Percentiles rank a stretch among this genome's conserved stretches.
phyloP scores from a whole-genome alignment of 495 filamentous ascomycete genomes.

The Neurospora discreta region DNA sequence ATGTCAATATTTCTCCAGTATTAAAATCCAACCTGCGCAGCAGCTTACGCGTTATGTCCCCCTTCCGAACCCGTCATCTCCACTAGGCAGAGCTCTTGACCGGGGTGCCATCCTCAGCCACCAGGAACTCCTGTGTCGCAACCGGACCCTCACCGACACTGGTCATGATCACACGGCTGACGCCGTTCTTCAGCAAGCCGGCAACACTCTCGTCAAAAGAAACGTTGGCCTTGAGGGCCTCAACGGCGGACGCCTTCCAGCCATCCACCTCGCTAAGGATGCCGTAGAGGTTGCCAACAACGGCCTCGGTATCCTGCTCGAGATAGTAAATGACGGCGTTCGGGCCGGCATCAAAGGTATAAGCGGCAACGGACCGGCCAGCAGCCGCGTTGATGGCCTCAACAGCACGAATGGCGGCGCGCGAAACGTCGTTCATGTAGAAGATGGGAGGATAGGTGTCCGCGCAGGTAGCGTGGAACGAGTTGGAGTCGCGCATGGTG shows the following conservation, averaged over 20 bases:
- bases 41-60: not conserved
- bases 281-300: slow-evolving; percentile 60
- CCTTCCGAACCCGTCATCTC: not conserved
- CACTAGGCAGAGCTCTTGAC: slow-evolving; percentile 13
- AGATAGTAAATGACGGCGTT: slow-evolving; percentile 94
- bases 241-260: slow-evolving; percentile 42
- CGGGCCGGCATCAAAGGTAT: slow-evolving; percentile 96
- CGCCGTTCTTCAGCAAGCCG: slow-evolving; percentile 57
- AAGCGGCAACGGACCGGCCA: slow-evolving; percentile 70
- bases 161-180: slow-evolving; percentile 82
- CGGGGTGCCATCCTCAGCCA: slow-evolving; percentile 57
- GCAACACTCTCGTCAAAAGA: slow-evolving; percentile 48
- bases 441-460: slow-evolving; percentile 96
- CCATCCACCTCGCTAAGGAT: slow-evolving; percentile 41
- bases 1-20: not conserved
- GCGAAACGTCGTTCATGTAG: slow-evolving; percentile 89
- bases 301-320: slow-evolving; percentile 57
- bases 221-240: slow-evolving; percentile 36
- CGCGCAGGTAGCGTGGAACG: slow-evolving; percentile 87
- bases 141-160: slow-evolving; percentile 83
- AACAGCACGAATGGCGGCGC: slow-evolving; percentile 75
- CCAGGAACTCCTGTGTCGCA: slow-evolving; percentile 64
- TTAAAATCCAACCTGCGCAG: not conserved
- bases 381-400: slow-evolving; percentile 72
- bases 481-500: slow-evolving; percentile 93